These are phyloP conservation scores for Arabidopsis thaliana DNA, from an alignment of 345 rosid genomes.

Conservation along the genomic window DNA sequence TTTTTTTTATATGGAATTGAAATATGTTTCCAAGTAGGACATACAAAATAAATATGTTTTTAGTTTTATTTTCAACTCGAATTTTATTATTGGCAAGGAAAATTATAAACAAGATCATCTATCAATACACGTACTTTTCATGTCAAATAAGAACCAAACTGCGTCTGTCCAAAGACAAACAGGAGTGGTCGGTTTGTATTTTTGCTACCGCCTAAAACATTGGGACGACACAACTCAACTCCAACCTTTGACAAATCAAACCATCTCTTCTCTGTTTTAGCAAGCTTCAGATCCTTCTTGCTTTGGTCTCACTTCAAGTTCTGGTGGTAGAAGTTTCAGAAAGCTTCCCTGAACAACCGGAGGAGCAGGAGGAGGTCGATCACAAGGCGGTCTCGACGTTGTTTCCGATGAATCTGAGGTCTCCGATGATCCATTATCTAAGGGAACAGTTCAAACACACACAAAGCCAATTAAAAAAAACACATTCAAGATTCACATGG, in stretches of 20 bases:
- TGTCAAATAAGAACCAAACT: conserved; percentile 23
- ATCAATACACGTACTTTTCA: conserved; percentile 6
- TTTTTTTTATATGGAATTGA: no score
- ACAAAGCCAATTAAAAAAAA: neutral
- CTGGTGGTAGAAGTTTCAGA: conserved; percentile 61
- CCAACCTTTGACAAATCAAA: conserved; percentile 20
- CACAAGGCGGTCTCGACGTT: conserved; percentile 41
- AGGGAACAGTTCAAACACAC: neutral
- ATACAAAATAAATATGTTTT: neutral
- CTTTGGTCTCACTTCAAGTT: conserved; percentile 55
- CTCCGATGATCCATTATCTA: conserved; percentile 36
- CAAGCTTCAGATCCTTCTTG: conserved; percentile 42
- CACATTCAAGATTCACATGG: conserved; percentile 1
- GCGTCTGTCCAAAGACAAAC: conserved; percentile 2
- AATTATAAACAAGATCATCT: neutral
- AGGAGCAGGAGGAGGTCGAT: conserved; percentile 48
- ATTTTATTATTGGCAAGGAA: neutral
- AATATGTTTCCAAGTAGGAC: neutral
- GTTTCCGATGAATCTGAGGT: conserved; percentile 62
- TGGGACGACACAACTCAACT: conserved; percentile 30
- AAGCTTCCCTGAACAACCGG: conserved; percentile 63
- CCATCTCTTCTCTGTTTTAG: conserved; percentile 2
- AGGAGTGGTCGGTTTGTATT: conserved; percentile 25
- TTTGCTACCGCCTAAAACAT: conserved; percentile 5
- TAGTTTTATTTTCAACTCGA: neutral